Conservation (phyloP, 441 rosid genomes). For the Erodium texanum region DNA sequence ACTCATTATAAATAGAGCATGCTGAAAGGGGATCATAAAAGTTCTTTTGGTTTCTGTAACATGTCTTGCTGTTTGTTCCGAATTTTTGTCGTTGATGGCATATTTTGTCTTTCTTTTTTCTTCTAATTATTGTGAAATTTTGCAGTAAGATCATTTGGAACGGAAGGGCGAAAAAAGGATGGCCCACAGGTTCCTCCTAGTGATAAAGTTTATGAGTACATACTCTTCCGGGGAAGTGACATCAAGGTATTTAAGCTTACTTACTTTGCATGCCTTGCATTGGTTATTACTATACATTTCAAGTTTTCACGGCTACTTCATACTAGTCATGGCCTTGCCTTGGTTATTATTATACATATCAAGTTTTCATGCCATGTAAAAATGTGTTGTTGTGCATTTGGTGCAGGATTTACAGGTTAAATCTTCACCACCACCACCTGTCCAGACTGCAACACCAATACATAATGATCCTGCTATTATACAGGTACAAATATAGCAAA, state of each 20-base stretch:
- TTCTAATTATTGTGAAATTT: neutral
- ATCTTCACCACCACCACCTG: conserved; percentile 20
- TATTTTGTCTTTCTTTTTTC: neutral
- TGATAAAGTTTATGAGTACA: conserved; percentile 26
- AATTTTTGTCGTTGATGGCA: neutral
- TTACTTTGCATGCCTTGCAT: neutral
- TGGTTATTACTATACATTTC: neutral
- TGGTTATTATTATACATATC: too few relatives aligned
- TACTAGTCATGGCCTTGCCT: neutral
- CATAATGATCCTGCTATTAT: conserved; percentile 29
- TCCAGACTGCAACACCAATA: conserved; percentile 15
- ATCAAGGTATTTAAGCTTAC: conserved; percentile 23
- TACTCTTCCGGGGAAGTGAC: conserved; percentile 35
- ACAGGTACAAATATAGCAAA: conserved; percentile 17
- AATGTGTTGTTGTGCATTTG: conserved; percentile 9
- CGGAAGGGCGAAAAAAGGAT: conserved; percentile 36
- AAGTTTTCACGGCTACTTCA: neutral
- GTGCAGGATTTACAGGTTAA: conserved; percentile 27
- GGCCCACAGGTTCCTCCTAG: conserved; percentile 28
- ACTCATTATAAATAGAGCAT: neutral
- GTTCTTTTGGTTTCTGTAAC: neutral
- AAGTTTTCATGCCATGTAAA: too few relatives aligned
- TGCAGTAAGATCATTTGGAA: conserved; percentile 38
- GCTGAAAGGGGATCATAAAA: neutral
- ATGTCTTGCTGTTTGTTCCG: neutral